These are phyloP conservation scores for Coniochaeta prunicola DNA, from an alignment of 2,329 filamentous ascomycete genomes.

Conservation along the genomic window DNA sequence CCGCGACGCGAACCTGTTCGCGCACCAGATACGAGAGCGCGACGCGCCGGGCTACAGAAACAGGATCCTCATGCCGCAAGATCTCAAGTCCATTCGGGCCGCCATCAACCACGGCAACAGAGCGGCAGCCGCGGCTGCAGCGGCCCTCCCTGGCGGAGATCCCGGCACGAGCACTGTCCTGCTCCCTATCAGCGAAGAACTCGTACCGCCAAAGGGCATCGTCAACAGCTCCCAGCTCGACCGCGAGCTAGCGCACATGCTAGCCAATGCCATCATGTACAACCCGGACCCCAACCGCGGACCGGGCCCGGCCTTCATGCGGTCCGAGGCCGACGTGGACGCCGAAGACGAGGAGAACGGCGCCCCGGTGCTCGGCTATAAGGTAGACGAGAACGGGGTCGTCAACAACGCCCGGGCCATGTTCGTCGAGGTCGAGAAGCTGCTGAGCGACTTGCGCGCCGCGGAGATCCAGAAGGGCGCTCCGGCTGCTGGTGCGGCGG, in stretches of 20 bases:
- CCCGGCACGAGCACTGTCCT: conserved; percentile 49
- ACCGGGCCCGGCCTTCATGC: conserved; percentile 55
- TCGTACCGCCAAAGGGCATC: conserved; percentile 80
- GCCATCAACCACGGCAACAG: conserved; percentile 68
- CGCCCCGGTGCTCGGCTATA: conserved; percentile 47
- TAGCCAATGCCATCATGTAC: conserved; percentile 98
- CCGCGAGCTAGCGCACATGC: conserved; percentile 91
- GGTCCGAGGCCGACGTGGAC: conserved; percentile 28
- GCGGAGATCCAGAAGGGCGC: conserved; percentile 53
- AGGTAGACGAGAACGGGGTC: conserved; percentile 74
- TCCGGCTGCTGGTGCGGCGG: conserved; percentile 26
- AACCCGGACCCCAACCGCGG: conserved; percentile 75
- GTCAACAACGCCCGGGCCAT: conserved; percentile 84
- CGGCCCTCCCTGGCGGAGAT: conserved; percentile 52
- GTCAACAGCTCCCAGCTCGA: conserved; percentile 91
- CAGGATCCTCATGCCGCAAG: conserved; percentile 67
- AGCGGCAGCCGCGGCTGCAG: conserved; percentile 53
- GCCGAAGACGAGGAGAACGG: conserved; percentile 26
- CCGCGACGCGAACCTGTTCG: conserved; percentile 73
- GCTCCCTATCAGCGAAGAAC: conserved; percentile 65
- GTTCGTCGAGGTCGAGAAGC: conserved; percentile 79
- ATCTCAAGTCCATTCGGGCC: conserved; percentile 70
- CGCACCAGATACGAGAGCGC: conserved; percentile 64
- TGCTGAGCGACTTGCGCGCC: conserved; percentile 67
- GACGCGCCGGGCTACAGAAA: conserved; percentile 71